Evolutionary conservation across 148 eudicot genomes (phyloP), one percentile per base, ranked within the genome.

Genomic region (Fagopyrum tataricum): DNA sequence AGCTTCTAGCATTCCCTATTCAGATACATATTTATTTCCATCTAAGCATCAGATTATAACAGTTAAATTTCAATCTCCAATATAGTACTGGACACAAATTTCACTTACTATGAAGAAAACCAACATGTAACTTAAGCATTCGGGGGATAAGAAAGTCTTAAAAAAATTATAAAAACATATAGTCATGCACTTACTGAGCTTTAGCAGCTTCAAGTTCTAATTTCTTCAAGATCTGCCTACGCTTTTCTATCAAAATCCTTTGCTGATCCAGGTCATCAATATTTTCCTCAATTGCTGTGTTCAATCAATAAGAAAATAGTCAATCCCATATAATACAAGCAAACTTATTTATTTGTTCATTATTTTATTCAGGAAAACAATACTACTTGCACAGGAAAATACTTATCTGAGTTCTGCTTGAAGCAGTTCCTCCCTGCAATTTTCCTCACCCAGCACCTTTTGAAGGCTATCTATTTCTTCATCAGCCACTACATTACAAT

Each of bases 371-470:
- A 46, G 49, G 49, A 46, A 20, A 18, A 5, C 7, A 5, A 10
- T 14, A 66, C 44, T 66, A 14, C 70, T 12, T 31, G 47, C 61
- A 42, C 20, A 73, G 12, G 17, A 15, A 77, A 78, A 81, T 82
- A 85, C 98, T 84, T 87, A 94, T 91, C 98, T 91, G 71, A 95
- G 89, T 74, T 95, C 89, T 75, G 87, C 88, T 42, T 73, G 74
- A 47, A 88, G 93, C 76, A 78, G 56, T 20, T 66, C 76, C 81
- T 88, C 96, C 76, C 73, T 79, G 47, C 84, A 75, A 15, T 82
- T 75, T 76, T 87, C 90, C 72, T 82, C 87, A 12, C 88, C 89
- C 76, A 90, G 79, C 78, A 85, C 88, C 64, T 83, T 81, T 69
- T 88, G 96, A 66, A 91, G 87, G 42, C 47, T 42, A 55, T 87